These are phyloP conservation scores for Colletotrichum graminicola DNA, from an alignment of 2,329 filamentous ascomycete genomes.

Conservation along the genomic window DNA sequence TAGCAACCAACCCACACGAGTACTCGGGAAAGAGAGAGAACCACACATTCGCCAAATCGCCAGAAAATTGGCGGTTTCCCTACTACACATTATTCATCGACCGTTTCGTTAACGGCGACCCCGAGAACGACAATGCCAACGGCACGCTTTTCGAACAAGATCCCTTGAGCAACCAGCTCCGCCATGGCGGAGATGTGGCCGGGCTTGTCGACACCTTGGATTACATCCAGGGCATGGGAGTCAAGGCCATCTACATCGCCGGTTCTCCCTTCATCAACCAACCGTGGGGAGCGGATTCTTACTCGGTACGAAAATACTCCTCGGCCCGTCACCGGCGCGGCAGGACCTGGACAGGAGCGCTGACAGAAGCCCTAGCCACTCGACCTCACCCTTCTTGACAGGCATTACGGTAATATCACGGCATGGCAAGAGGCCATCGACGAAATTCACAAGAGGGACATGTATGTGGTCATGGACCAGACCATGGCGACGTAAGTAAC, in stretches of 20 bases:
- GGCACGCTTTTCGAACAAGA: slow-evolving; percentile 72
- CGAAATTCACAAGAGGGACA: slow-evolving; percentile 71
- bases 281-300: slow-evolving; percentile 73
- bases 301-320: slow-evolving; percentile 52
- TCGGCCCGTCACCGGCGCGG: background rate
- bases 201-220: slow-evolving; percentile 71
- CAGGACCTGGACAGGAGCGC: slow-evolving; percentile 47
- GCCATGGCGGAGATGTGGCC: slow-evolving; percentile 71
- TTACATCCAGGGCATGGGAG: slow-evolving; percentile 74
- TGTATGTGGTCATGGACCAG: slow-evolving; percentile 77
- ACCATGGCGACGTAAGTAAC: slow-evolving; percentile 59
- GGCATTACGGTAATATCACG: slow-evolving; percentile 70
- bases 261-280: slow-evolving; percentile 74
- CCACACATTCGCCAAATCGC: slow-evolving; percentile 66
- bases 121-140: slow-evolving; percentile 73
- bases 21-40: slow-evolving; percentile 69
- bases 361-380: slow-evolving; percentile 53
- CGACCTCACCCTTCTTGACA: slow-evolving; percentile 73
- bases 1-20: slow-evolving; percentile 66
- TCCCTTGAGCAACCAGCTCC: slow-evolving; percentile 70
- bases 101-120: slow-evolving; percentile 74
- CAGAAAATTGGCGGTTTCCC: slow-evolving; percentile 73
- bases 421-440: slow-evolving; percentile 69
- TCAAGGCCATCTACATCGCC: slow-evolving; percentile 73
- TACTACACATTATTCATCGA: slow-evolving; percentile 76